These are phyloP conservation scores for Puccinia hordei DNA, from an alignment of 1,284 basidiomycete genomes.

Conservation along the genomic window DNA sequence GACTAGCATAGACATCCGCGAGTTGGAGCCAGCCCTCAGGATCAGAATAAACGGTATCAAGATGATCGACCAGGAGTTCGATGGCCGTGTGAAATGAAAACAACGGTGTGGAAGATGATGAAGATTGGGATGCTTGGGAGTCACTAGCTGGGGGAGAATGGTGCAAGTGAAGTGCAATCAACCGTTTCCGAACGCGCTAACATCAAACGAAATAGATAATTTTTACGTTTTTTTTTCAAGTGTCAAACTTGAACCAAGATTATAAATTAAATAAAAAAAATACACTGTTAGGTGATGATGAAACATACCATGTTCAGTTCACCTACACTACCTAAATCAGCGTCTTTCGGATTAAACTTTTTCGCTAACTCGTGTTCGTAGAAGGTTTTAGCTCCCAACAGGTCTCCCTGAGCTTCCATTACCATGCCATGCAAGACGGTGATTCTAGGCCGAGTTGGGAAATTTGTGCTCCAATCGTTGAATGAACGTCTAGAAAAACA, in stretches of 20 bases:
- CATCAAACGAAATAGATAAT: too few relatives aligned
- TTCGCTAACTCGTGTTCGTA: constrained; percentile 71
- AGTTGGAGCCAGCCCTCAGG: constrained; percentile 89
- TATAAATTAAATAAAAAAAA: too few relatives aligned
- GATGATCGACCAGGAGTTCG: constrained; percentile 73
- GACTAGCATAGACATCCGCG: constrained; percentile 80
- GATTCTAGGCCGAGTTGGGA: constrained; percentile 77
- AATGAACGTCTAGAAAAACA: constrained; percentile 67
- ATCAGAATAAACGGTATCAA: constrained; percentile 92
- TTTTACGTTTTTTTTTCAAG: neutral
- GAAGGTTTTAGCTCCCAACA: constrained; percentile 65
- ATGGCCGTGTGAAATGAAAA: constrained; percentile 65
- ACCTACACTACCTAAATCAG: constrained; percentile 60
- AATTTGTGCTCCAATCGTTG: constrained; percentile 72
- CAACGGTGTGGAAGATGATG: constrained; percentile 26
- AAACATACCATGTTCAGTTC: constrained; percentile 71
- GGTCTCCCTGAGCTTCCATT: constrained; percentile 71
- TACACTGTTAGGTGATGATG: too few relatives aligned
- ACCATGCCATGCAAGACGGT: constrained; percentile 80
- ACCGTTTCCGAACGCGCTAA: constrained; percentile 79
- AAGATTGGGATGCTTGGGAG: constrained; percentile 66
- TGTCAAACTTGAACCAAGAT: too few relatives aligned
- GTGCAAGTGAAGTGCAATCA: constrained; percentile 68
- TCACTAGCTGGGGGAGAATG: constrained; percentile 55
- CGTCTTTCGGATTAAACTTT: constrained; percentile 25